Conservation (phyloP, 2,329 filamentous ascomycete species). For the Lasiodiplodia hormozganensis region DNA sequence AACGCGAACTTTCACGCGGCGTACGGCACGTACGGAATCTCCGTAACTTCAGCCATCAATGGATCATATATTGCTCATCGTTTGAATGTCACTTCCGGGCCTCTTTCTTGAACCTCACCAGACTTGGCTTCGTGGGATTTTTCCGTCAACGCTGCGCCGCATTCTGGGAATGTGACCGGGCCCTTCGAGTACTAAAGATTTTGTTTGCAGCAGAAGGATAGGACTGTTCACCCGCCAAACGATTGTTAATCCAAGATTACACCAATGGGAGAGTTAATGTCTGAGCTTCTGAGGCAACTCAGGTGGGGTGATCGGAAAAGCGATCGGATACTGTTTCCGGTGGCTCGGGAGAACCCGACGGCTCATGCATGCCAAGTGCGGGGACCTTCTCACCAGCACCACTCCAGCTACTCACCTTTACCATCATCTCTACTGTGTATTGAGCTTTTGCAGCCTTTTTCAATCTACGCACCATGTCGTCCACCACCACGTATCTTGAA, state of each 20-base stretch:
- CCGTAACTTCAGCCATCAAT: slow-evolving; percentile 44
- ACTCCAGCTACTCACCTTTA: background rate
- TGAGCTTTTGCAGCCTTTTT: background rate
- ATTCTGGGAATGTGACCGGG: slow-evolving; percentile 49
- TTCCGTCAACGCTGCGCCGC: slow-evolving; percentile 33
- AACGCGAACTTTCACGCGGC: slow-evolving; percentile 23
- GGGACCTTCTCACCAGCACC: background rate
- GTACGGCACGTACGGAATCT: background rate
- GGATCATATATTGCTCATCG: slow-evolving; percentile 57
- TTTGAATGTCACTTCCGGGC: slow-evolving; percentile 56
- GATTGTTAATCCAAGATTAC: too few species aligned
- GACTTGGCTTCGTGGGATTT: slow-evolving; percentile 59
- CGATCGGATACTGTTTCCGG: slow-evolving; percentile 2
- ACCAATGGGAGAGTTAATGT: slow-evolving; percentile 48
- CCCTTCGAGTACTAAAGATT: slow-evolving; percentile 60
- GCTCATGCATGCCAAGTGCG: slow-evolving; percentile 1
- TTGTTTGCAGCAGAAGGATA: slow-evolving; percentile 61
- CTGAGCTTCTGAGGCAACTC: slow-evolving; percentile 51
- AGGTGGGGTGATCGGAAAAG: slow-evolving; percentile 2
- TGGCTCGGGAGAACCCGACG: background rate
- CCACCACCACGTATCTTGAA: background rate
- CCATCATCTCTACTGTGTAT: background rate
- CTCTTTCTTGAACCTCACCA: slow-evolving; percentile 62
- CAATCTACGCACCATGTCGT: background rate
- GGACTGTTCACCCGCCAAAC: slow-evolving; percentile 45